Evolutionary conservation across 345 rosid genomes (phyloP).

Genomic region (Euphorbia lathyris): DNA sequence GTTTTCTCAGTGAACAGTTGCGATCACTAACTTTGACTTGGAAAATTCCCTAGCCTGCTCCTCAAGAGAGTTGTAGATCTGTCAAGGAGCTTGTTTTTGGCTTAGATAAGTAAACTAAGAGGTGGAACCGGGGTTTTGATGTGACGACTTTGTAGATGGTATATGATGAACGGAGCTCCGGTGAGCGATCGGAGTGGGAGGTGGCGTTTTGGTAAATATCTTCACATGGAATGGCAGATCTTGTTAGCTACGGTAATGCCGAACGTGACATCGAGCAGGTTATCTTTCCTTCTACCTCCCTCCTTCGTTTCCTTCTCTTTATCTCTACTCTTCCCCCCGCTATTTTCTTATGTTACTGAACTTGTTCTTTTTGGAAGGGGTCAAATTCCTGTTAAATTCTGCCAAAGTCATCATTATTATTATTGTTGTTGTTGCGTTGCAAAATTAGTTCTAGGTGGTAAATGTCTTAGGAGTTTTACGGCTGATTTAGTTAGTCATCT

Average conservation of each 20-base stretch:
- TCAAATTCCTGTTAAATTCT: background rate
- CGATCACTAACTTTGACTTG: conserved; percentile 24
- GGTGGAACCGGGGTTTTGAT: conserved; percentile 8
- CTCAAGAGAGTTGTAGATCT: conserved; percentile 13
- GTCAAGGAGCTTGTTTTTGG: conserved; percentile 1
- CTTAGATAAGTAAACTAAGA: background rate
- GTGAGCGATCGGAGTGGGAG: conserved; percentile 77
- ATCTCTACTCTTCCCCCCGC: background rate
- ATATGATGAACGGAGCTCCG: conserved; percentile 85
- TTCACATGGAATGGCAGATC: conserved; percentile 99
- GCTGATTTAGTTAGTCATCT: background rate
- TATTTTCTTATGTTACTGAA: background rate
- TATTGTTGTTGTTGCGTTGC: too few species aligned
- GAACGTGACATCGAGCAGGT: conserved; percentile 87
- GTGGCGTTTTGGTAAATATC: conserved; percentile 50
- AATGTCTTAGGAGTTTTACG: background rate
- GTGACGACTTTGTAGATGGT: conserved; percentile 28
- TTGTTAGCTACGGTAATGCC: conserved; percentile 83
- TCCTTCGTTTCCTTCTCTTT: background rate
- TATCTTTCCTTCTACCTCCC: conserved; percentile 13
- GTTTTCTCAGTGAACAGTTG: conserved; percentile 7
- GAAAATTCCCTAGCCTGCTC: background rate
- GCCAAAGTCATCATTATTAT: too few species aligned
- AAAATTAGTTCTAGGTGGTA: background rate
- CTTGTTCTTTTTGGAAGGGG: conserved; percentile 3